Conservation (phyloP, 345 rosid species). For the Raphanus sativus region DNA sequence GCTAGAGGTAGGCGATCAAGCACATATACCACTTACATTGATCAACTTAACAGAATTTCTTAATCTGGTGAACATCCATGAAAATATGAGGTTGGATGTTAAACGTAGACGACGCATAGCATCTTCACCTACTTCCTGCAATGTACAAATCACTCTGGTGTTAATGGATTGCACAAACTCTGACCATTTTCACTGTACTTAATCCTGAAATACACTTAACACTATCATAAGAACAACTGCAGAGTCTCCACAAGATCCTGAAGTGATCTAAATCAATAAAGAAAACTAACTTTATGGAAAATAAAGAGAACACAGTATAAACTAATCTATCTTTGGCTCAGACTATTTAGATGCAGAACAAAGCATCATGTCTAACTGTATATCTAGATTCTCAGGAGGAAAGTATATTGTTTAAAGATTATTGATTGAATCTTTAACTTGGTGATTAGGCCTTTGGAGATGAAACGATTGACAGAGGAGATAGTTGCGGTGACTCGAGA, state of each 20-base stretch:
- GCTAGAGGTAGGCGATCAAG: too few relatives aligned
- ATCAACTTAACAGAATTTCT: too few relatives aligned
- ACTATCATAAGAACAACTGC: neutral
- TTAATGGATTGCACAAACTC: too few relatives aligned
- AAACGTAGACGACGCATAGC: slow-evolving; percentile 60
- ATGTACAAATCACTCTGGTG: neutral
- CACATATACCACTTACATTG: too few relatives aligned
- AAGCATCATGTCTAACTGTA: neutral
- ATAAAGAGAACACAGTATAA: too few relatives aligned
- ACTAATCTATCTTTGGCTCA: too few relatives aligned
- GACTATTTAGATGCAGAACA: too few relatives aligned
- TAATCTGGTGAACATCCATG: too few relatives aligned
- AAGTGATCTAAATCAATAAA: neutral
- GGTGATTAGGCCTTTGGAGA: slow-evolving; percentile 63
- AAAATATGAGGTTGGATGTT: slow-evolving; percentile 47
- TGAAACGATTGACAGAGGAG: slow-evolving; percentile 59
- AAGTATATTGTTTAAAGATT: neutral
- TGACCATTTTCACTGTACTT: neutral
- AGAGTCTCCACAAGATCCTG: neutral
- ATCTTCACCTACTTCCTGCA: slow-evolving; percentile 56
- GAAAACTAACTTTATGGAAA: too few relatives aligned
- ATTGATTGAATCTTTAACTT: slow-evolving; percentile 42
- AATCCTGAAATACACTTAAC: neutral
- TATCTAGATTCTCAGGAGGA: neutral
- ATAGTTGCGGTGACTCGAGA: slow-evolving; percentile 56